Evolutionary conservation across 2,329 filamentous ascomycete species (phyloP).

Genomic region (Teratosphaeria epicoccoides): DNA sequence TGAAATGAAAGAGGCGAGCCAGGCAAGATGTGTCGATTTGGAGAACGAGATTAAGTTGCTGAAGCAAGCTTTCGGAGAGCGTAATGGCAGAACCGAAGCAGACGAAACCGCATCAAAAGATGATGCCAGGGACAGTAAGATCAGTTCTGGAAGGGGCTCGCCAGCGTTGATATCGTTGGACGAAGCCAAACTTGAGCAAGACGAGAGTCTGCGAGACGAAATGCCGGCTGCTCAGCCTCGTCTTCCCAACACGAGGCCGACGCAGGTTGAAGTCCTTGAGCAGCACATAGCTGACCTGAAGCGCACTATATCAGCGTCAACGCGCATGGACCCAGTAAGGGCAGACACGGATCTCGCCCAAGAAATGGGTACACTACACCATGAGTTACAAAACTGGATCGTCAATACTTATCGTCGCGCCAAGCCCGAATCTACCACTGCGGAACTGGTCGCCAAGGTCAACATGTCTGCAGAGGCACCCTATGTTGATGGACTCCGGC

Average conservation of each 20-base stretch:
- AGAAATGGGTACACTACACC: slow-evolving; percentile 48
- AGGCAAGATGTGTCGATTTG: slow-evolving; percentile 1
- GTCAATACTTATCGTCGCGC: slow-evolving; percentile 57
- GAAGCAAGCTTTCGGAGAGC: slow-evolving; percentile 5
- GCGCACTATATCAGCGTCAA: slow-evolving; percentile 59
- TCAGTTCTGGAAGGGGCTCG: background rate
- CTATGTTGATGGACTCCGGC: slow-evolving; percentile 9
- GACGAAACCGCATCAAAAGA: background rate
- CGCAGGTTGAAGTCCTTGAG: slow-evolving; percentile 19
- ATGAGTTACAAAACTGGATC: slow-evolving; percentile 64
- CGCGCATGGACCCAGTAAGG: slow-evolving; percentile 47
- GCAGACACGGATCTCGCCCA: slow-evolving; percentile 55
- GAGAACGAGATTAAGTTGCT: slow-evolving; percentile 7
- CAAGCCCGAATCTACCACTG: slow-evolving; percentile 35
- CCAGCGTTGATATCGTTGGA: background rate
- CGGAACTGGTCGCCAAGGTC: slow-evolving; percentile 14
- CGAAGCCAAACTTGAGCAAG: background rate
- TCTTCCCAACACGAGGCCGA: background rate
- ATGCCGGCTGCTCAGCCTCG: background rate
- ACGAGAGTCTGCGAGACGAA: background rate
- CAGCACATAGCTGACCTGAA: slow-evolving; percentile 58
- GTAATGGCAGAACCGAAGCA: background rate
- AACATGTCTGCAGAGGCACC: slow-evolving; percentile 12
- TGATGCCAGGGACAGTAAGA: background rate
- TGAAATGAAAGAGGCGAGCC: slow-evolving; percentile 7